These are phyloP conservation scores for Mortierella sp. DNA, from an alignment of 371 early-diverging fungal species.

Conservation along the genomic window DNA sequence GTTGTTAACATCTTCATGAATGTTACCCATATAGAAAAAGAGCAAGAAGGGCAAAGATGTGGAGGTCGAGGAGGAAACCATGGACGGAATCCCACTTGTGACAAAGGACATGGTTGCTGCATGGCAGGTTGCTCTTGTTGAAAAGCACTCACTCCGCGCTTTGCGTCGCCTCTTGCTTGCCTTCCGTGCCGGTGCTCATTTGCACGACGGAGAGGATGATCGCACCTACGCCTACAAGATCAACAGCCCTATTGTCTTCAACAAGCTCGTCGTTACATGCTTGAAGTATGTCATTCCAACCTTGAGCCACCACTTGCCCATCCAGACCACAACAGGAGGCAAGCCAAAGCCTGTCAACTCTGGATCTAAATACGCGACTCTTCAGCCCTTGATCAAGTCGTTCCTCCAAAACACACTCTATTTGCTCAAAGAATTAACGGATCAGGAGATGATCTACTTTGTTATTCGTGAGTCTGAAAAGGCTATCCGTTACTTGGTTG, in stretches of 20 bases:
- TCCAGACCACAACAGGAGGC: conserved; percentile 58
- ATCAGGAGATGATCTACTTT: conserved; percentile 84
- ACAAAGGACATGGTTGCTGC: conserved; percentile 76
- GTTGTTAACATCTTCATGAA: background rate
- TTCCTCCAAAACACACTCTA: conserved; percentile 79
- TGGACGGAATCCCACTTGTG: conserved; percentile 61
- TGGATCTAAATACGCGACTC: conserved; percentile 75
- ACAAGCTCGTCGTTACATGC: conserved; percentile 77
- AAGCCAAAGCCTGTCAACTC: conserved; percentile 68
- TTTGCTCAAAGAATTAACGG: conserved; percentile 83
- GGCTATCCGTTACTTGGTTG: conserved; percentile 80
- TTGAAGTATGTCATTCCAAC: conserved; percentile 70
- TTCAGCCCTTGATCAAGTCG: conserved; percentile 83
- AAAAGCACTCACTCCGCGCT: conserved; percentile 68
- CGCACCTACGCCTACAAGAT: conserved; percentile 72
- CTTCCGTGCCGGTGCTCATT: conserved; percentile 85
- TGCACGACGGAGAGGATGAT: conserved; percentile 76
- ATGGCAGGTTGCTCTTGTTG: conserved; percentile 77
- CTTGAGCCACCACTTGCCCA: conserved; percentile 67
- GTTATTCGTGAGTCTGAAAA: conserved; percentile 85
- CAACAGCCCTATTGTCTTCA: conserved; percentile 82
- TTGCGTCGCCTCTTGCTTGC: conserved; percentile 83
- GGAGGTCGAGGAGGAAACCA: conserved; percentile 31
- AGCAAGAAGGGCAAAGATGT: conserved; percentile 23
- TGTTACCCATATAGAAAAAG: conserved; percentile 27